Base-by-base conservation (phyloP, 345 rosid genomes). In the Toxicodendron radicans region DNA sequence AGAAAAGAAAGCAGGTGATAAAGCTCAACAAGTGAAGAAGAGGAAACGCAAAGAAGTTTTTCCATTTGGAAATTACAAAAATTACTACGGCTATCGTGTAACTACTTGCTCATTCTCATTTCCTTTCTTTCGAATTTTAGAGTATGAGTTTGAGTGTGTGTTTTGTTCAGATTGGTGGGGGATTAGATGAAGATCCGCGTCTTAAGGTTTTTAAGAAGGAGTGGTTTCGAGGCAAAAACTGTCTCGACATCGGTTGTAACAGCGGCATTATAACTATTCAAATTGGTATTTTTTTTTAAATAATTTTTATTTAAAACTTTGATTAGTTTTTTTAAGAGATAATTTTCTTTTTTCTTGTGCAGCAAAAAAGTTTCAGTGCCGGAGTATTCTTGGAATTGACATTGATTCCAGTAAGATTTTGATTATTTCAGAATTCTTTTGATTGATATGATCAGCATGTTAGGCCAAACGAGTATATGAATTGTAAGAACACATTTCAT, bases 231-330 rank as follows among this genome's bases (percentile, higher is more conserved):
- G 92, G 87, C 68, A 93, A 85, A 70, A 84, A 86, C 45, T 95
- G 98, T 71, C 96, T 95, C 53, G 97, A 95, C 73, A 85, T 95
- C 23, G 98, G 99, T 74, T 95, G 98, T 86, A 91, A 95, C 71
- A 90, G 89, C 51, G 99, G 99, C 32, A 38, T 90, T 60, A 24
- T 95, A 62, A 91, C 98, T 53, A 85, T 90, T n/a, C 85, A 87
- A 48, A 89, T 93, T 74, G 99, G 99, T 90, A 80, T 0, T 5
- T 20, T 21, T 62, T 62, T 46, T 16, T 51, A n/a, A 10, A n/a
- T 17, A 45, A 9, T 56, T 48, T 0, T 11, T 62, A 59, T 17
- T 14, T 17, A 17, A 0, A 41, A 41, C 1, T 43, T 1, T 3
- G 17, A 2, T 56, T 27, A 16, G 18, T 3, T 54, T 45, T 33